Conservation (phyloP, 2,329 filamentous ascomycete species). For the Cryphonectria carpinicola region DNA sequence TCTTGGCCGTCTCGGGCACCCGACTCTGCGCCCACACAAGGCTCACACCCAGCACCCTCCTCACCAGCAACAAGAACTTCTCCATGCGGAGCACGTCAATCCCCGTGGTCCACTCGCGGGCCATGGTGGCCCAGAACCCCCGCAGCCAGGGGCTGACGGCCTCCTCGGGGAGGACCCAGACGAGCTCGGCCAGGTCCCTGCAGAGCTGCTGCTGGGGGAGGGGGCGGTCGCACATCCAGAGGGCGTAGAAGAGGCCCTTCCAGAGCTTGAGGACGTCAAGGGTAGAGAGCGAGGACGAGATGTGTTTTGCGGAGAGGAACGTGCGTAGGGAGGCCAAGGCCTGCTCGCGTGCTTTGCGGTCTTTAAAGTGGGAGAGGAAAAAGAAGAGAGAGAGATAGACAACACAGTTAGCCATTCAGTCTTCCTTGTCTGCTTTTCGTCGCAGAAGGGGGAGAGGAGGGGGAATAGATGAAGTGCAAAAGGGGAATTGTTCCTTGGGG, state of each 20-base stretch:
- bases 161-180: conserved; percentile 58
- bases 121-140: conserved; percentile 74
- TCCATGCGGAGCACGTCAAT: conserved; percentile 82
- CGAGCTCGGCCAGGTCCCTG: conserved; percentile 73
- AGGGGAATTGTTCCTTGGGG: not conserved
- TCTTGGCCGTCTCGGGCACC: conserved; percentile 31
- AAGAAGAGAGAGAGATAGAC: not conserved
- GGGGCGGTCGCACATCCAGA: conserved; percentile 93
- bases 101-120: conserved; percentile 65
- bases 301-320: conserved; percentile 69
- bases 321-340: conserved; percentile 76
- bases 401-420: not conserved
- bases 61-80: conserved; percentile 87
- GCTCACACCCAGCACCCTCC: conserved; percentile 75
- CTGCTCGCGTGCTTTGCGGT: conserved; percentile 76
- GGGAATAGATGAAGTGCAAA: conserved; percentile 17
- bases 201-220: conserved; percentile 85
- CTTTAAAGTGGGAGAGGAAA: too few species aligned
- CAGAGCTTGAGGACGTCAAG: conserved; percentile 85
- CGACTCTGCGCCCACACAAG: conserved; percentile 53
- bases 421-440: not conserved
- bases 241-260: conserved; percentile 91
- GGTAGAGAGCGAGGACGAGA: conserved; percentile 58
- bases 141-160: conserved; percentile 55
- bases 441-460: not conserved